Base-by-base conservation (phyloP, 805 yeast species). In the Lipomyces anomalus region DNA sequence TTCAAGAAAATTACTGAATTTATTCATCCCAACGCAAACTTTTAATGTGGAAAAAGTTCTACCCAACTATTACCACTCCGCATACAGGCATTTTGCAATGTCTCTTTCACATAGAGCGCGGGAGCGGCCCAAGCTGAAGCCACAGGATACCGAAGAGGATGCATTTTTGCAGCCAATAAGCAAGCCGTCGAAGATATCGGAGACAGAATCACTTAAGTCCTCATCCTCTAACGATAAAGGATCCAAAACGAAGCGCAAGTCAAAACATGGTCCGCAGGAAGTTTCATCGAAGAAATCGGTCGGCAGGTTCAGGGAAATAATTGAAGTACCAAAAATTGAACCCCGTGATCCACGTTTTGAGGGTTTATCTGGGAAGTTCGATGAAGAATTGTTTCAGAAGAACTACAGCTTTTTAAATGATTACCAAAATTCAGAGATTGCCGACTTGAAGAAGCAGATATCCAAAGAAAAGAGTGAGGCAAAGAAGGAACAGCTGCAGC, bases 261-360 rank as follows among this genome's bases (percentile, higher is more conserved):
- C 66, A 52, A 90, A 89, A 61, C 95, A 90, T 68, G 96, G 95
- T 0, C 98, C 98, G 9, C 67, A 79, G 2, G 97, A 85, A 60
- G 59, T 76, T 22, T 82, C 92, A 4, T 69, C 95, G 0, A 87
- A 83, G 63, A 74, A 67, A 53, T 82, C 80, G 16, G 94, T 83
- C 0, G 69, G 86, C 0, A 70, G 72, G 52, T 70, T 86, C 30
- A 73, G 97, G 53, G 79, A 80, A 36, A 80, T 89, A 9, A 90
- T 70, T 1, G 56, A 45, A 18, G 69, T 67, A 4, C 63, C 63
- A 21, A 50, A 52, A 24, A 63, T 53, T 61, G 66, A 45, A 57
- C 63, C 41, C 57, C 74, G 77, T 40, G 98, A 92, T 67, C 82
- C 94, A 28, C 73, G 98, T 56, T 92, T 92, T 62, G 96, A 92